Conservation (phyloP, 257 asterid species). For the Solanum chilense region DNA sequence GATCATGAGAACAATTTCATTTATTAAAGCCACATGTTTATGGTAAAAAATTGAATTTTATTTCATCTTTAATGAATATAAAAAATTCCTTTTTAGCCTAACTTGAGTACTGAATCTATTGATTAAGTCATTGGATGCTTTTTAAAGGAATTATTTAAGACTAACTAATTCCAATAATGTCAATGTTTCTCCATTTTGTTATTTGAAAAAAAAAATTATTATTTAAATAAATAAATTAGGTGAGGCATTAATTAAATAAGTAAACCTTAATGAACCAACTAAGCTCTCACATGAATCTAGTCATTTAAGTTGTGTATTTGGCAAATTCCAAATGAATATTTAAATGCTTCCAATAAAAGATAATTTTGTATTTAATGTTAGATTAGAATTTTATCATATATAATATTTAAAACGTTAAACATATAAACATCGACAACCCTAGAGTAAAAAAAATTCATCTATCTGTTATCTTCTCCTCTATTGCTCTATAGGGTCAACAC, state of each 20-base stretch:
- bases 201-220: neutral
- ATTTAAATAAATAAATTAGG: neutral
- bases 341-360: neutral
- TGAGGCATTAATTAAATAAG: neutral
- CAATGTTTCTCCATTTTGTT: neutral
- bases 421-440: neutral
- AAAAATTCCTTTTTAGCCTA: neutral
- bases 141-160: neutral
- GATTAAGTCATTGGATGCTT: neutral
- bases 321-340: neutral
- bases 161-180: neutral
- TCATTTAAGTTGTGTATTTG: neutral
- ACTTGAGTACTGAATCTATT: neutral
- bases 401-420: neutral
- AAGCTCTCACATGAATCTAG: neutral
- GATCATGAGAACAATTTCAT: neutral
- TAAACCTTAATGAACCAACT: neutral
- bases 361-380: neutral
- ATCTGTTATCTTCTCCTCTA: neutral
- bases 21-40: neutral
- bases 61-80: neutral
- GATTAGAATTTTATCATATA: neutral
- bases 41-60: neutral
- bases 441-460: neutral
- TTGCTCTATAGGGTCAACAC: neutral